These are phyloP conservation scores for Plasmodium reichenowi DNA, from an alignment of 169 alveolate species.

Conservation along the genomic window DNA sequence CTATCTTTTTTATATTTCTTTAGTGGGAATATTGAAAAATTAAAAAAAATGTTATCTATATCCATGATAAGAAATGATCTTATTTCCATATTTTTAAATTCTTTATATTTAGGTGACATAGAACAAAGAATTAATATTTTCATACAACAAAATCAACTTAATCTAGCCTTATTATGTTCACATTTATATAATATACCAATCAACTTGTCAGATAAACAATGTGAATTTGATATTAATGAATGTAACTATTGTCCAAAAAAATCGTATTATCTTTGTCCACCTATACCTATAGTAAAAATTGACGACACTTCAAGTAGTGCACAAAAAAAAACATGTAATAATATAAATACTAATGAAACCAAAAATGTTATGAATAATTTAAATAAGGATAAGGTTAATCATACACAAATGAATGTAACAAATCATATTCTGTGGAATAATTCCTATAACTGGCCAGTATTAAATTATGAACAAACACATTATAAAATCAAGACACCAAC, in stretches of 20 bases:
- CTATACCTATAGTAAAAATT: constrained; percentile 56
- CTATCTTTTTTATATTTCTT: constrained; percentile 89
- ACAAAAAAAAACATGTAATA: not conserved
- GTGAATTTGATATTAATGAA: constrained; percentile 68
- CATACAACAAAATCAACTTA: constrained; percentile 86
- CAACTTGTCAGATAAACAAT: constrained; percentile 69
- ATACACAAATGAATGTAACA: not conserved
- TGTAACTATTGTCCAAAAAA: constrained; percentile 31
- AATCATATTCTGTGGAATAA: constrained; percentile 27
- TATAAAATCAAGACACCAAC: not conserved
- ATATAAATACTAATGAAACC: not conserved
- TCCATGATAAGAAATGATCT: constrained; percentile 84
- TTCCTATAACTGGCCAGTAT: constrained; percentile 70
- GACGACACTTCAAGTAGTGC: not conserved
- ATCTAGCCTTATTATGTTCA: constrained; percentile 85
- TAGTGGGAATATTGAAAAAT: constrained; percentile 87
- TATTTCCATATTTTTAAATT: constrained; percentile 85
- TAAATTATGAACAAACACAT: constrained; percentile 14
- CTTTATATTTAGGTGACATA: constrained; percentile 85
- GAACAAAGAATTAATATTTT: constrained; percentile 87
- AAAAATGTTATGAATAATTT: not conserved
- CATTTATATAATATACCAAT: constrained; percentile 80
- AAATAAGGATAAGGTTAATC: not conserved
- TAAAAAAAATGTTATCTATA: constrained; percentile 82
- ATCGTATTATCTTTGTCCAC: constrained; percentile 64